Percentiles rank a stretch among this genome's conserved stretches.
Evolutionary conservation across 257 asterid species (phyloP).

Genomic region (Thymus quinquecostatus): DNA sequence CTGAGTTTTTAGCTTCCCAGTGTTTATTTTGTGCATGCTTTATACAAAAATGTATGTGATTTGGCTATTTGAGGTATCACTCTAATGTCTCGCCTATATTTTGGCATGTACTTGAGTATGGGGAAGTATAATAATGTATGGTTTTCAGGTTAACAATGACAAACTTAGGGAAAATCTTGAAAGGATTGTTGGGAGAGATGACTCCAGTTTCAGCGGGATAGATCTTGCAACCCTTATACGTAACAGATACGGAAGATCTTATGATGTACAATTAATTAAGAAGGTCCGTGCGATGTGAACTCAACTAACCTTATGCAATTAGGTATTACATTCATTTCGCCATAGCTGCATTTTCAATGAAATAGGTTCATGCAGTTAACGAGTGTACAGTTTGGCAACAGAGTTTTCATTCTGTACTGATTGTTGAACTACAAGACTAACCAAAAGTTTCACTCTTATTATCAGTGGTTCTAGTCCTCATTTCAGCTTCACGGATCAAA

Average conservation of each 20-base stretch:
- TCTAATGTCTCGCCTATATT: slow-evolving; percentile 7
- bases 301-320: slow-evolving; percentile 1
- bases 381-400: not conserved
- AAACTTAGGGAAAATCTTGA: slow-evolving; percentile 71
- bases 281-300: slow-evolving; percentile 53
- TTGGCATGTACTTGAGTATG: not conserved
- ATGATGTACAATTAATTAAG: slow-evolving; percentile 91
- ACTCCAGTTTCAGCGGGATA: slow-evolving; percentile 83
- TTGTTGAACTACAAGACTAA: not conserved
- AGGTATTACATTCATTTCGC: slow-evolving; percentile 2
- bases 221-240: slow-evolving; percentile 94
- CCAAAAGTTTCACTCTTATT: not conserved
- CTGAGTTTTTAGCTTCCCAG: not conserved
- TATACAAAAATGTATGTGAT: not conserved
- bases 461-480: not conserved
- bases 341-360: not conserved
- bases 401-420: slow-evolving; percentile 6
- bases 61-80: not conserved
- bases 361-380: slow-evolving; percentile 4
- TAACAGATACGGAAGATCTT: slow-evolving; percentile 89
- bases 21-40: not conserved
- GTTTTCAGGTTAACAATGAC: slow-evolving; percentile 65
- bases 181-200: slow-evolving; percentile 78
- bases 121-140: slow-evolving; percentile 34
- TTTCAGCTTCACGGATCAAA: slow-evolving; percentile 12